Base-by-base conservation (phyloP, 257 asterid species). In the Gentiana dahurica region DNA sequence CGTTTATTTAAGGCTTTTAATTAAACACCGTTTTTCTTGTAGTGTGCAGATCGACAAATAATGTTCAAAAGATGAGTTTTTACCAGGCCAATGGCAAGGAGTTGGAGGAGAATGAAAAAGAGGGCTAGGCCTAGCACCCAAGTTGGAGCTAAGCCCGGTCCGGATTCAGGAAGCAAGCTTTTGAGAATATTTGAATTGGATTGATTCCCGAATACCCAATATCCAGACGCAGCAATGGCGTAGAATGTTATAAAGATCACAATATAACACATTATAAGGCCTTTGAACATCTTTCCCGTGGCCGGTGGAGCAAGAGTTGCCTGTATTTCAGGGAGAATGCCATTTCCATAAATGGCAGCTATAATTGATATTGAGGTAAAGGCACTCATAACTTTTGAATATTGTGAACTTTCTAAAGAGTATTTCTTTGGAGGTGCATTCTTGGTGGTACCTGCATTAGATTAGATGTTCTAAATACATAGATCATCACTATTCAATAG, bases 231-330 rank as follows among this genome's bases (percentile, higher is more conserved):
- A 13, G 94, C 95, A 54, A 81, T 88, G 9, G 99, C 81, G 80
- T 92, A 92, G 79, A 85, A 88, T 46, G 95, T 92, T 35, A 83
- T 38, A 70, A 78, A 77, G 34, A 92, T 88, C 15, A 92, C 97
- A n/a, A 76, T n/a, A 70, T 92, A 92, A 69, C 97, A 92, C 95
- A 92, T 73, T 34, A 76, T 62, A 41, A 92, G 88, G 65, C 99
- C 97, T 79, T 88, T 92, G 71, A 77, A 69, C 95, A 92, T 83
- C 89, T 92, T 92, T 48, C 98, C 98, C 0, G 97, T 68, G 12
- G 91, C 95, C 3, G 99, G 99, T 44, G 99, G 91, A 61, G 99
- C 95, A 43, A 92, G 81, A 63, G 99, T 92, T 39, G 99, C 99
- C 99, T 92, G 84, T 38, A 48, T 91, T 66, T 91, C 98, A 5